Evolutionary conservation across 225 moss, liverwort and hornwort genomes (phyloP), one percentile per base, ranked within the genome.

Genomic region (Bryoerythrophyllum caledonicum): DNA sequence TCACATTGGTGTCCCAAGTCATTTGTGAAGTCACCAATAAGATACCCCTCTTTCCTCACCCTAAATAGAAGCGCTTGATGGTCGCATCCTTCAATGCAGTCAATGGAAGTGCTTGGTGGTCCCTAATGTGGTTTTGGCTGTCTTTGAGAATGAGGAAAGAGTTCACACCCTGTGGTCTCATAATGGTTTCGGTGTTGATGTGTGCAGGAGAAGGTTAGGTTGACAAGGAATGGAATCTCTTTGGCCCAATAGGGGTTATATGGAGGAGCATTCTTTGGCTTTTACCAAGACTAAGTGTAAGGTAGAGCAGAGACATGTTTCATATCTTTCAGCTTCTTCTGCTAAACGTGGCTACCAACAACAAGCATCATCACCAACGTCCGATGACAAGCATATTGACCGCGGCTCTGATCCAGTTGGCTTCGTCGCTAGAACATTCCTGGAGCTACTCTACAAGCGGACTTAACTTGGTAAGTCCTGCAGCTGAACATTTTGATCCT

Each of bases 191-290:
- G 8, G 19, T 5, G 15, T 54, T 20, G 34, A 23, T 19, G 16
- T 40, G 60, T 83, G 81, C 85, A 85, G 88, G 85, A 71, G 76
- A 71, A 82, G 80, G 73, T 79, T 83, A 68, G 83, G 76, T 78
- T 76, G 76, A 79, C 70, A 76, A 81, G 73, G 83, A 85, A 88
- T 88, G 85, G 85, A 88, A 88, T 85, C 85, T 85, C 79, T 85
- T 82, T 88, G 81, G 88, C 75, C 85, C 76, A 32, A 27, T 78
- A 75, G 78, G 85, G 85, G 81, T 81, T 85, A 79, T 88, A 85
- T 85, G 80, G 85, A 88, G 88, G 83, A 88, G 85, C 81, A 81
- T 79, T 88, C 80, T 67, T 88, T 82, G 80, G 59, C 70, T 56
- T 83, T 82, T 78, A 62, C 77, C 73, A 38, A 70, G 85, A 85